Evolutionary conservation across 148 eudicot species (phyloP).

Genomic region (Silene latifolia): DNA sequence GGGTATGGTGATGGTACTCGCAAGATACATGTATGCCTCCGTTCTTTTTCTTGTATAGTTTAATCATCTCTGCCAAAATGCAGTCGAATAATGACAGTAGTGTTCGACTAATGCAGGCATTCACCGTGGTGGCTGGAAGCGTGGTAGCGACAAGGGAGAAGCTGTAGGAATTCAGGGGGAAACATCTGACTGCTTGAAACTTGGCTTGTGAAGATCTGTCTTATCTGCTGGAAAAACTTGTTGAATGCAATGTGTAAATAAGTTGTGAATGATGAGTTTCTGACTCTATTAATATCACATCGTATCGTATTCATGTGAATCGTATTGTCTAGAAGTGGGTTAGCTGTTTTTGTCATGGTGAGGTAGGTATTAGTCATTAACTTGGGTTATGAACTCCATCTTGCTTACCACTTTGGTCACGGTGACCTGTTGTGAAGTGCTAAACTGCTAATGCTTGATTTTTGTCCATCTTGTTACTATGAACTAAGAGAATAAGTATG

Average conservation of each 20-base stretch:
- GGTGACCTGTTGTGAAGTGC: too few species aligned
- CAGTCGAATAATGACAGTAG: not conserved
- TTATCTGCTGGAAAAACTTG: too few species aligned
- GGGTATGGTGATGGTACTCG: too few species aligned
- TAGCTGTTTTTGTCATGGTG: too few species aligned
- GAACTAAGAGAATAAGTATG: constrained; percentile 39
- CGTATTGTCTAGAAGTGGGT: not conserved
- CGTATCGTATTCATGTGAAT: not conserved
- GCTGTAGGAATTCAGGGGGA: not conserved
- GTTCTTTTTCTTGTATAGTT: not conserved
- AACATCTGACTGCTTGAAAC: not conserved
- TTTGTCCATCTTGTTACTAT: too few species aligned
- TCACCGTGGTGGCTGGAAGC: constrained; percentile 1
- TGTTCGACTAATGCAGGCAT: not conserved
- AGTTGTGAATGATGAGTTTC: not conserved
- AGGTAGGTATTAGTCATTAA: too few species aligned
- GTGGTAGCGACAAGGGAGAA: not conserved
- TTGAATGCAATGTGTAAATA: not conserved
- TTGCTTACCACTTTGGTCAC: too few species aligned
- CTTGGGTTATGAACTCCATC: too few species aligned
- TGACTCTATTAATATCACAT: not conserved
- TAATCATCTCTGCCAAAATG: not conserved
- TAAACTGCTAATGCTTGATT: too few species aligned
- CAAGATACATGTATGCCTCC: not conserved
- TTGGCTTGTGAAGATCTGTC: too few species aligned